Evolutionary conservation across 2,329 filamentous ascomycete species (phyloP).

Genomic region (Metarhizium rileyi): DNA sequence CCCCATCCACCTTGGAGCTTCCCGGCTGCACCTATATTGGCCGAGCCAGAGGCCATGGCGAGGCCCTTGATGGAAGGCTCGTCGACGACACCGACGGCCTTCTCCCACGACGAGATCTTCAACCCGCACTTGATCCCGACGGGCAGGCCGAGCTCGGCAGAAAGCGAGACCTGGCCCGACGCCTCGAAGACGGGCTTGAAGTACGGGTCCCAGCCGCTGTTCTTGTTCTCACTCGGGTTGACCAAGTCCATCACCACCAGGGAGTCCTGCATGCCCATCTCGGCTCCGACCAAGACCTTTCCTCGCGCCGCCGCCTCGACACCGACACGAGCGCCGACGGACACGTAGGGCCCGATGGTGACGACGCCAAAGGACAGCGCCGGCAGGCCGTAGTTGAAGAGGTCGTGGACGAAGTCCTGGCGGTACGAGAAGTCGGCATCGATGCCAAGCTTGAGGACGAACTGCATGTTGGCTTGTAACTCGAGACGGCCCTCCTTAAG

Average conservation of each 20-base stretch:
- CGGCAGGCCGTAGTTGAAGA: constrained; percentile 16
- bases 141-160: constrained; percentile 19
- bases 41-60: constrained; percentile 12
- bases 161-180: constrained; percentile 15
- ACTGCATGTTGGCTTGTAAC: constrained; percentile 8
- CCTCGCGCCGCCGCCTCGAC: constrained; percentile 16
- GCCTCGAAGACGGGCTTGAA: constrained; percentile 21
- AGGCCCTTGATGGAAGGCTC: constrained; percentile 18
- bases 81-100: constrained; percentile 14
- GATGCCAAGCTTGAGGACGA: constrained; percentile 21
- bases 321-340: constrained; percentile 13
- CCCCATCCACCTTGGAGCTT: constrained; percentile 12
- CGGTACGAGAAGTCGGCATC: constrained; percentile 16
- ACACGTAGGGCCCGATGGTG: constrained; percentile 16
- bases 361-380: constrained; percentile 17
- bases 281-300: constrained; percentile 19
- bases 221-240: constrained; percentile 10
- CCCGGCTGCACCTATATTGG: constrained; percentile 4
- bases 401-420: constrained; percentile 12
- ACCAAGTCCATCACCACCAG: constrained; percentile 14
- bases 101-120: constrained; percentile 13
- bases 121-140: constrained; percentile 17
- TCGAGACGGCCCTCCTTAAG: constrained; percentile 14
- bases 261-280: constrained; percentile 12
- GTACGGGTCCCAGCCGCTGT: constrained; percentile 16